Percentiles rank a stretch among this genome's conserved stretches.
Conservation (phyloP, 495 filamentous ascomycete species). For the Penicillium angulare region DNA sequence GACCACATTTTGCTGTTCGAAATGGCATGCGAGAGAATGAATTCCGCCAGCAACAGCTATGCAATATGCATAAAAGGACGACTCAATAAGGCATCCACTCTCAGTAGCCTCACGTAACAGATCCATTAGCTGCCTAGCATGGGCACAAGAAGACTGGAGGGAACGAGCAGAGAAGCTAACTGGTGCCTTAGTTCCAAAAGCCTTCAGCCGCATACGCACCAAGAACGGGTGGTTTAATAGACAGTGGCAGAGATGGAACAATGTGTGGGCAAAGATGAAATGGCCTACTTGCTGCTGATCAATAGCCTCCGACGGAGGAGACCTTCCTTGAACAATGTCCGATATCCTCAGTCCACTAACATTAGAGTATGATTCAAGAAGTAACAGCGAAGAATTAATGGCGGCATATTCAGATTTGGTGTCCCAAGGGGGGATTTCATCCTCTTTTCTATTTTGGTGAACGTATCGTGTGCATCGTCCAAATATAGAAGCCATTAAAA, state of each 20-base stretch:
- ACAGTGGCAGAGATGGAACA: constrained; percentile 33
- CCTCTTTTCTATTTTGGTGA: constrained; percentile 12
- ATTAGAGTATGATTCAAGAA: constrained; percentile 30
- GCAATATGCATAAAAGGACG: constrained; percentile 24
- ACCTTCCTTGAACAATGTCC: constrained; percentile 3
- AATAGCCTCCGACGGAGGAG: neutral
- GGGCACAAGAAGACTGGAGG: constrained; percentile 16
- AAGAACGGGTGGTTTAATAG: constrained; percentile 32
- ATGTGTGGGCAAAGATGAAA: constrained; percentile 25
- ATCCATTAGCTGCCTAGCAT: constrained; percentile 21
- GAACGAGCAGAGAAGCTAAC: constrained; percentile 21
- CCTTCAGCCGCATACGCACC: constrained; percentile 16
- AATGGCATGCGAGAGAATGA: constrained; percentile 5
- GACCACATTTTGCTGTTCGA: no score
- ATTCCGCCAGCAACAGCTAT: constrained; percentile 18
- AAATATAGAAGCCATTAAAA: constrained; percentile 29
- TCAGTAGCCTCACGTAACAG: constrained; percentile 14
- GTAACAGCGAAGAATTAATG: constrained; percentile 25
- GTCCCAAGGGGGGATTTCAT: constrained; percentile 32
- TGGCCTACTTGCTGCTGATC: constrained; percentile 20
- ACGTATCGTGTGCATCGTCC: constrained; percentile 28
- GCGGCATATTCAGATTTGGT: constrained; percentile 26
- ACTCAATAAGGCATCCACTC: constrained; percentile 16
- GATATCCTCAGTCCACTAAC: constrained; percentile 16
- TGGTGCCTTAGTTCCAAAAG: constrained; percentile 18